These are phyloP conservation scores for Takashimella tepidaria DNA, from an alignment of 1,284 basidiomycete species.

Conservation along the genomic window DNA sequence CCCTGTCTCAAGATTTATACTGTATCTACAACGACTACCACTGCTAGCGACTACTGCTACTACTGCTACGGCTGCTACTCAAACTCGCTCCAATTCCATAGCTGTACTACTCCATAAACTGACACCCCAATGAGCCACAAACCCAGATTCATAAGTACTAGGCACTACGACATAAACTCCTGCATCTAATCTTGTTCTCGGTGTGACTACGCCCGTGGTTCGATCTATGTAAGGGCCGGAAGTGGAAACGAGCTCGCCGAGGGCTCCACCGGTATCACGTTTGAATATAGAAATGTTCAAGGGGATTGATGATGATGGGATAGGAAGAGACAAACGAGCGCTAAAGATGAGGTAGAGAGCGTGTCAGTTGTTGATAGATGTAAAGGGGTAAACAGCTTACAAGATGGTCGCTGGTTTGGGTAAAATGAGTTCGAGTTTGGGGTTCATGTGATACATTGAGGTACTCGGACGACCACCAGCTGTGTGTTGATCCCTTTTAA, in stretches of 20 bases:
- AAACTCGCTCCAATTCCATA: not conserved
- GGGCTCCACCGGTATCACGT: slow-evolving; percentile 18
- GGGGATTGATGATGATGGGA: slow-evolving; percentile 22
- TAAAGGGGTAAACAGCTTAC: slow-evolving; percentile 49
- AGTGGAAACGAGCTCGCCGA: slow-evolving; percentile 56
- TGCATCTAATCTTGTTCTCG: slow-evolving; percentile 52
- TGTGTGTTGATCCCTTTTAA: slow-evolving; percentile 55
- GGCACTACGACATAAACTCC: slow-evolving; percentile 69
- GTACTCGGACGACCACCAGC: slow-evolving; percentile 65
- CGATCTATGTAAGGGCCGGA: slow-evolving; percentile 73
- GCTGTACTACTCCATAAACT: slow-evolving; percentile 49
- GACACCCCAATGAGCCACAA: slow-evolving; percentile 58
- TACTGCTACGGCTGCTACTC: too few relatives aligned
- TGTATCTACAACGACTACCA: too few relatives aligned
- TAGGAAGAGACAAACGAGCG: slow-evolving; percentile 13
- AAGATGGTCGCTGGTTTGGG: slow-evolving; percentile 56
- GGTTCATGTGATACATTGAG: slow-evolving; percentile 61
- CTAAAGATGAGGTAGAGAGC: slow-evolving; percentile 19
- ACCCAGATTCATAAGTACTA: slow-evolving; percentile 63
- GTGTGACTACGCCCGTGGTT: slow-evolving; percentile 63
- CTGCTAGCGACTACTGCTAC: too few relatives aligned
- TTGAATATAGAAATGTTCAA: slow-evolving; percentile 48
- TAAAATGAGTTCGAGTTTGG: slow-evolving; percentile 61
- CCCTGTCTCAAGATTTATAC: too few relatives aligned
- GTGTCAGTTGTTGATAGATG: slow-evolving; percentile 4